Conservation (phyloP, 768 basidiomycete species). For the Hypsizygus marmoreus region DNA sequence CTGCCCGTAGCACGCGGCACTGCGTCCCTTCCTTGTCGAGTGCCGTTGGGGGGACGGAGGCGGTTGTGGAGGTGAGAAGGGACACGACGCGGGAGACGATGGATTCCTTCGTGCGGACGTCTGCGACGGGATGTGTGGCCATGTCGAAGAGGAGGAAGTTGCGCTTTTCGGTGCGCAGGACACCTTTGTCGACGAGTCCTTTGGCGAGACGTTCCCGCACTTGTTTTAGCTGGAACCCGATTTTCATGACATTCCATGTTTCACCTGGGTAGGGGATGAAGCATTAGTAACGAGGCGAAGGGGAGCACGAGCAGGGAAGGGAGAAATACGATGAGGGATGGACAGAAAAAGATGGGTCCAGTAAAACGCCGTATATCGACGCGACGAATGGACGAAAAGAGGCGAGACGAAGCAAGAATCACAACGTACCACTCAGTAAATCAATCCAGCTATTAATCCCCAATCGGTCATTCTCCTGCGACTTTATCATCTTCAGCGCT, state of each 20-base stretch:
- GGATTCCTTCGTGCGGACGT: slow-evolving; percentile 85
- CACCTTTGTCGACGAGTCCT: slow-evolving; percentile 96
- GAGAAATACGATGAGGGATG: background rate
- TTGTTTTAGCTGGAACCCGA: slow-evolving; percentile 98
- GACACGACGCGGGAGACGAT: slow-evolving; percentile 76
- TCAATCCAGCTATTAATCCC: slow-evolving; percentile 94
- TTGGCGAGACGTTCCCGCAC: slow-evolving; percentile 97
- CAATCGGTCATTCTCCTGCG: slow-evolving; percentile 71
- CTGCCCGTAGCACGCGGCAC: slow-evolving; percentile 77
- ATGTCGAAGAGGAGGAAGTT: slow-evolving; percentile 99
- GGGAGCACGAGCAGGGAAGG: background rate
- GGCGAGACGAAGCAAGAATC: background rate
- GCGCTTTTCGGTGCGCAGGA: slow-evolving; percentile 97
- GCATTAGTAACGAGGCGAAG: background rate
- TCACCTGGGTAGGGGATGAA: slow-evolving; percentile 62
- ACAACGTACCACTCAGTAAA: slow-evolving; percentile 80
- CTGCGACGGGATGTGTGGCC: slow-evolving; percentile 98
- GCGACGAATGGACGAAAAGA: background rate
- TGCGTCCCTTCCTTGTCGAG: slow-evolving; percentile 78
- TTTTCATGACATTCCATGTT: slow-evolving; percentile 99
- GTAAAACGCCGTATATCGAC: background rate
- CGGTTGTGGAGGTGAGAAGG: slow-evolving; percentile 81
- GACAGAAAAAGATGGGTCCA: slow-evolving; percentile 1
- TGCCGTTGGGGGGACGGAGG: slow-evolving; percentile 74
- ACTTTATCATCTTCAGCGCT: slow-evolving; percentile 93